Evolutionary conservation across 371 early-diverging fungal species (phyloP), one percentile per base, ranked within the genome.

Genomic region (Mucor velutinosus): DNA sequence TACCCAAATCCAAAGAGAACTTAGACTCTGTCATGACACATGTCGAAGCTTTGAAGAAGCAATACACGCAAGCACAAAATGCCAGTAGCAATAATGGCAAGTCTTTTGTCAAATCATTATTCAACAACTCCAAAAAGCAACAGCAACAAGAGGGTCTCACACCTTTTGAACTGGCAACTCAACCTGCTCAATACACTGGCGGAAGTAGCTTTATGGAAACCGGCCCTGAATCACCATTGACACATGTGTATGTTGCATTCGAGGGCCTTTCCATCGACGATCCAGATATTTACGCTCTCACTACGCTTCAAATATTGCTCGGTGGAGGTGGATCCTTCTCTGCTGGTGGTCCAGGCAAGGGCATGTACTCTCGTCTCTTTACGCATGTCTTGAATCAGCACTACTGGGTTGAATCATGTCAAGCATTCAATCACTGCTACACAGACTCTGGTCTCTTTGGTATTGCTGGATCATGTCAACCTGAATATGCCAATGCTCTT

Each of bases 291-390:
- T 98, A 96, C 75, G 89, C 96, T 3, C 81, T 96, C 60, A 95
- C 99, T 7, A 93, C 94, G 3, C 83, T 97, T 57, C 93, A 96
- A 65, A 87, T 93, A 67, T 79, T 99, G 29, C 82, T 99, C 68
- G 99, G 99, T 25, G 99, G 99, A 33, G 99, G 99, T 58, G 94
- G 95, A 1, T 93, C 96, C 6, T 99, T 99, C 79, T 95, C 95
- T 14, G 99, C 99, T 0, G 99, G 99, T 68, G 99, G 99, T 1
- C 99, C 99, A 0, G 99, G 99, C 25, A 97, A 99, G 80, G 99
- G 99, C 66, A 97, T 99, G 96, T 97, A 97, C 85, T 96, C 97
- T 17, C 91, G 98, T 17, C 84, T 99, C 39, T 99, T 95, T 75
- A 95, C 95, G 7, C 89, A 94, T 45, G 97, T 99, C 3, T 84